Conservation (phyloP, 352 stramenopile genomes). For the Pythium rishiriense region DNA sequence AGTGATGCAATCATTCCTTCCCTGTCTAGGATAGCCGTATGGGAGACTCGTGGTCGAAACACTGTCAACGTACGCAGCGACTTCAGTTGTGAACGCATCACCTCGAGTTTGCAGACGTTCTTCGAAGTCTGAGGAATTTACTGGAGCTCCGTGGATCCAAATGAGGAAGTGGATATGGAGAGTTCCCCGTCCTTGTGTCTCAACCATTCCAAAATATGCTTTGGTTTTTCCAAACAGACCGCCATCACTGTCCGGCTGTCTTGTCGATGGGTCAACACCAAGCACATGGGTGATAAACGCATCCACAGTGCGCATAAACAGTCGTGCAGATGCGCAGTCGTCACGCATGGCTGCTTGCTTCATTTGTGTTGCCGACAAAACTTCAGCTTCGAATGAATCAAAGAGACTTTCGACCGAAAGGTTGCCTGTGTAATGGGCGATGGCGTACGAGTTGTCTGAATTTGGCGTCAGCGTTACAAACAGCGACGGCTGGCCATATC, state of each 20-base stretch:
- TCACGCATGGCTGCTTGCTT: conserved; percentile 18
- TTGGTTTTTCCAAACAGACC: conserved; percentile 12
- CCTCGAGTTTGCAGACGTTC: neutral
- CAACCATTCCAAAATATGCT: conserved; percentile 20
- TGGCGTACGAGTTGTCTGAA: conserved; percentile 18
- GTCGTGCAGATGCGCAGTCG: conserved; percentile 14
- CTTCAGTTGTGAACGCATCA: neutral
- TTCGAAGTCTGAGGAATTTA: conserved; percentile 6
- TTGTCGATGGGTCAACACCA: conserved; percentile 2
- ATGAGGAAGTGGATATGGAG: conserved; percentile 22
- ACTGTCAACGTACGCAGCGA: conserved; percentile 5
- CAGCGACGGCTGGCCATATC: conserved; percentile 14
- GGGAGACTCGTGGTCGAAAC: neutral
- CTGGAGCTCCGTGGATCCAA: neutral
- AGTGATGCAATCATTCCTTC: neutral
- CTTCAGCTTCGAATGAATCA: conserved; percentile 7
- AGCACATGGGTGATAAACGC: conserved; percentile 16
- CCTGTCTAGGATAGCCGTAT: neutral
- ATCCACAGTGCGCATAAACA: conserved; percentile 16
- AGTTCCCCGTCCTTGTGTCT: conserved; percentile 17
- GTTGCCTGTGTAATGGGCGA: conserved; percentile 12
- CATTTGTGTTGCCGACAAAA: conserved; percentile 1
- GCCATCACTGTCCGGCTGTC: neutral
- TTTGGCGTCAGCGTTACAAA: conserved; percentile 23
- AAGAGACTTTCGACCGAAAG: conserved; percentile 15